These are phyloP conservation scores for Exutisphaerella laricina DNA, from an alignment of 2,329 filamentous ascomycete genomes.

Conservation along the genomic window DNA sequence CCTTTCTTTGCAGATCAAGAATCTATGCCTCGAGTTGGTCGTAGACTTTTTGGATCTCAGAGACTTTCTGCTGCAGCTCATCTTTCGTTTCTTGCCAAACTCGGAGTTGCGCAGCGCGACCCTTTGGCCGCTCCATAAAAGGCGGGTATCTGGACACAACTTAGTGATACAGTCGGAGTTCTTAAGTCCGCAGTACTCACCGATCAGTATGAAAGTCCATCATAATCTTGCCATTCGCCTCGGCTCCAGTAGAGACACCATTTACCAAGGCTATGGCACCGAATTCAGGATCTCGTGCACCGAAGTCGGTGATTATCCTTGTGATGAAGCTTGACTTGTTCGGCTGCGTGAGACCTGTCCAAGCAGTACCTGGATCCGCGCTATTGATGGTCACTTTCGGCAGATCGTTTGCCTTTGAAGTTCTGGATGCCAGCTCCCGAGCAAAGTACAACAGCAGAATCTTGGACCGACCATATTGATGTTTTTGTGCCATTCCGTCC, in stretches of 20 bases:
- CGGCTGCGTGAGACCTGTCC: conserved; percentile 10
- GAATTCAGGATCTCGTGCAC: conserved; percentile 8
- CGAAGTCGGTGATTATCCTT: conserved; percentile 11
- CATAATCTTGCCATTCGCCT: conserved; percentile 9
- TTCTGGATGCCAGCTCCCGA: conserved; percentile 8
- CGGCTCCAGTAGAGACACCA: conserved; percentile 6
- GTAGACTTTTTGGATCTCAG: conserved; percentile 10
- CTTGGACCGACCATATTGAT: conserved; percentile 13
- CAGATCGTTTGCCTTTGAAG: not conserved
- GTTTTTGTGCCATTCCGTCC: conserved; percentile 10
- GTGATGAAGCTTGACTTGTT: conserved; percentile 8
- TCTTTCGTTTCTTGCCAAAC: conserved; percentile 11
- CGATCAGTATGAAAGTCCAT: conserved; percentile 5
- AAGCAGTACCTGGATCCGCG: conserved; percentile 11
- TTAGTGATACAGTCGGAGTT: not conserved
- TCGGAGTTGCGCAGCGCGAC: conserved; percentile 5
- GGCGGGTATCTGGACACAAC: conserved; percentile 8
- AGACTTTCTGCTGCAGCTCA: conserved; percentile 10
- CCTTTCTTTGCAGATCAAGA: not conserved
- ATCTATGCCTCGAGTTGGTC: conserved; percentile 1
- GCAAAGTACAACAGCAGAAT: conserved; percentile 11
- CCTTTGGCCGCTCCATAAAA: conserved; percentile 10
- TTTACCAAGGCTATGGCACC: conserved; percentile 8
- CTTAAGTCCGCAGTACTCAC: not conserved
- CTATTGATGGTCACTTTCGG: conserved; percentile 9